Evolutionary conservation across 345 rosid species (phyloP).

Genomic region (Hevea brasiliensis): DNA sequence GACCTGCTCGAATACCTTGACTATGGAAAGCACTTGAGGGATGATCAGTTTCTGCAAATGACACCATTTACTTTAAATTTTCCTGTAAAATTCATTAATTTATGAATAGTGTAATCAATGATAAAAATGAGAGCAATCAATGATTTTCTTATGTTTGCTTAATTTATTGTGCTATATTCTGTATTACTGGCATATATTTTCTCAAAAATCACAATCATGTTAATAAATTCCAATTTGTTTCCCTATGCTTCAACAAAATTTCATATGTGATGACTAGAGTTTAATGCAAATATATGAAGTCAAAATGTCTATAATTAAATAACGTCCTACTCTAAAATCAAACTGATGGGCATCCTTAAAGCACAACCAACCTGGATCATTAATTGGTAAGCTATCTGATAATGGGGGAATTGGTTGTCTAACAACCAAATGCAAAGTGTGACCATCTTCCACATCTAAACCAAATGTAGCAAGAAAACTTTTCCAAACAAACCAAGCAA

Average conservation of each 20-base stretch:
- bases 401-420: neutral
- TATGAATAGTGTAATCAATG: neutral
- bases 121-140: neutral
- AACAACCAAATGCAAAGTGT: neutral
- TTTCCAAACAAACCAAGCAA: neutral
- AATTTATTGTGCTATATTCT: neutral
- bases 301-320: too few relatives aligned
- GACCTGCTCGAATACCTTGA: neutral
- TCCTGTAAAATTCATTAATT: neutral
- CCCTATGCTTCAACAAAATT: neutral
- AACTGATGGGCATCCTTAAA: neutral
- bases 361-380: neutral
- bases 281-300: neutral
- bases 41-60: neutral
- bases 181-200: neutral
- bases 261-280: neutral
- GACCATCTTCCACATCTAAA: neutral
- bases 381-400: neutral
- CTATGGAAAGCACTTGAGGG: neutral
- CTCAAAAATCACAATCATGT: neutral
- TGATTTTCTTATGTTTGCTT: neutral
- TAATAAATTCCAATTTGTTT: neutral
- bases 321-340: too few relatives aligned
- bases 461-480: neutral
- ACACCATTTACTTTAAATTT: neutral